Conservation (phyloP, 768 basidiomycete genomes). For the Exidia glandulosa region DNA sequence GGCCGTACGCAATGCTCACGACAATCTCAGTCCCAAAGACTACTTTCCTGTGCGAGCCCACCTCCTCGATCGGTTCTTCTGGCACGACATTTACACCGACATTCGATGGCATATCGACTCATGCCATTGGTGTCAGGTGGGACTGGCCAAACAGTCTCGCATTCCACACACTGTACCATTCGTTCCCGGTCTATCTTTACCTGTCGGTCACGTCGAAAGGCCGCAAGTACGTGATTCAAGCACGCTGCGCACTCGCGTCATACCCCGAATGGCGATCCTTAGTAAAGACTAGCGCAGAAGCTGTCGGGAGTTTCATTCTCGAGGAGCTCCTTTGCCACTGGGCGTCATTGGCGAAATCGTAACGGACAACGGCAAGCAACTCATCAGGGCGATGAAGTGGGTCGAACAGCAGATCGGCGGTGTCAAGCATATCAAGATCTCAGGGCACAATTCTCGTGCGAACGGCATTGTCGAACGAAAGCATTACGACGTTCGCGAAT, state of each 20-base stretch:
- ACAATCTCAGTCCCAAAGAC: background rate
- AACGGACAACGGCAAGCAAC: constrained; percentile 10
- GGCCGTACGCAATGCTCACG: background rate
- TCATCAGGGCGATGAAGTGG: constrained; percentile 6
- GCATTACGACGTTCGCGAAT: constrained; percentile 19
- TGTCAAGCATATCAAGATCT: constrained; percentile 1
- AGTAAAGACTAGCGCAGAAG: constrained; percentile 10
- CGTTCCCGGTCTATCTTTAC: constrained; percentile 2
- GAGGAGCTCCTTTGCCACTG: constrained; percentile 12
- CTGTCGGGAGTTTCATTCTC: constrained; percentile 10
- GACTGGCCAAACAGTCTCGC: background rate
- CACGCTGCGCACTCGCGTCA: constrained; percentile 13
- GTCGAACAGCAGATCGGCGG: constrained; percentile 3
- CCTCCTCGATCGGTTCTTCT: too few species aligned
- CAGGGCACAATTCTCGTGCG: constrained; percentile 6
- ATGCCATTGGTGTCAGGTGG: too few species aligned
- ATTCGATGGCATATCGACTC: too few species aligned
- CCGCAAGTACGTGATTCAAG: constrained; percentile 9
- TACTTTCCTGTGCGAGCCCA: background rate
- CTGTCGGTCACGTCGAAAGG: constrained; percentile 6
- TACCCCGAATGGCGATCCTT: constrained; percentile 11
- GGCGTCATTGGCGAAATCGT: constrained; percentile 10
- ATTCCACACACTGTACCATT: constrained; percentile 5
- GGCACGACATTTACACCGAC: too few species aligned
- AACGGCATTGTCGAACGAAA: constrained; percentile 3